Base-by-base conservation (phyloP, 371 early-diverging fungal genomes). In the Nematocida sp. region DNA sequence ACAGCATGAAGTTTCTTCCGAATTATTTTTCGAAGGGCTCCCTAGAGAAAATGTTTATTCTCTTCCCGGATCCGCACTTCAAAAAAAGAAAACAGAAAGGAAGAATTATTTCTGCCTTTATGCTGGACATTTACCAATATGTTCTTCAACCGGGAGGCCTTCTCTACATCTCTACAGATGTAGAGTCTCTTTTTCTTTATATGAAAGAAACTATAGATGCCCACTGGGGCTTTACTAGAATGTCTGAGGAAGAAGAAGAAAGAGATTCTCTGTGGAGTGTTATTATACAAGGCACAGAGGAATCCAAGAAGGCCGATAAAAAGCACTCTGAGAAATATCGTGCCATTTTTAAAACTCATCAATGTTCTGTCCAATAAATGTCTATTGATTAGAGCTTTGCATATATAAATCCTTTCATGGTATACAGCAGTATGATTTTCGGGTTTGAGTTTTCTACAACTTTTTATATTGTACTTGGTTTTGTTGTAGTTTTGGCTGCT, bases 21-120 rank as follows among this genome's bases (percentile, higher is more conserved):
- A 95, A 97, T 87, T 93, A 95, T 82, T 94, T 98, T 79, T 86
- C 87, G 68, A 91, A 92, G 85, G 92, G 87, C 4, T 81, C 91
- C 87, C 86, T 99, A 47, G 87, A 89, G 39, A 97, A 97, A 84
- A 87, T 97, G 81, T 97, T 99, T 82, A 92, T 99, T 82, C 87
- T 99, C 78, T 89, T 88, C 78, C 92, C 94, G 54, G 99, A 99
- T 85, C 99, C 99, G 28, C 97, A 98, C 80, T 99, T 99, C 84
- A 99, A 99, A 83, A 94, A 92, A 81, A 88, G 91, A 83, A 98
- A 98, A 85, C 95, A 96, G 85, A 97, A 96, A 87, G 93, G 92
- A 0, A 87, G 99, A 57, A 94, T 99, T 75, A 90, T 99, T 69
- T 92, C 91, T 13, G 77, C 26, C 53, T 36, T 66, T 26, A 80